Base-by-base conservation (phyloP, 805 yeast species). In the Brettanomyces bruxellensis region DNA sequence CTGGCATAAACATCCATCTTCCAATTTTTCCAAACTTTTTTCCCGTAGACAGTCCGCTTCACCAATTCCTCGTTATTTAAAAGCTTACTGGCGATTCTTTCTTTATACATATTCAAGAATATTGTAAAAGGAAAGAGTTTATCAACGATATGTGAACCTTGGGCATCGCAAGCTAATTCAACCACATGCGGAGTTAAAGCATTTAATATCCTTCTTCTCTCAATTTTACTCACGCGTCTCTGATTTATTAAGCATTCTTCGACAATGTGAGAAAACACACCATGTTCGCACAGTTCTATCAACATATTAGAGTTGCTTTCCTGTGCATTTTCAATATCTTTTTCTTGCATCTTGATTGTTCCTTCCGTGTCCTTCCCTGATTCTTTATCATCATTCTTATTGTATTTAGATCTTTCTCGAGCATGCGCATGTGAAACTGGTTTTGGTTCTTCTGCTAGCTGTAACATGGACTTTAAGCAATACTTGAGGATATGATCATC, bases 11-110 rank as follows among this genome's bases (percentile, higher is more conserved):
- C 66, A 61, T 93, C 98, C 82, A 91, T 75, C 30, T 76, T 68
- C 97, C 97, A 93, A 62, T 91, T 91, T 61, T 83, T 86, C 98
- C 97, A 93, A 1, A 93, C 98, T 55, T 80, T 74, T 59, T 83
- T 78, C 34, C 99, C 99, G 58, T 91, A 93, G 11, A 71, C 76
- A 59, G 95, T 86, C 50, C 82, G 87, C 67, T 93, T 89, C 40
- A 93, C 84, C 50, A 73, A 71, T 36, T 78, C 83, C 37, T 81
- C 75, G 39, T 81, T 75, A 14, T 69, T 72, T 25, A 69, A 57
- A 49, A 91, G 67, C 49, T 81, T 82, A 24, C 74, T 73, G 0
- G 95, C 96, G 49, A 91, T 75, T 54, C 91, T 75, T 60, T 91
- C 98, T 55, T 95, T 85, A 62, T 83, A 87, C 71, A 83, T 78